These are phyloP conservation scores for Persicaria maculosa DNA, from an alignment of 148 eudicot species.

Conservation along the genomic window DNA sequence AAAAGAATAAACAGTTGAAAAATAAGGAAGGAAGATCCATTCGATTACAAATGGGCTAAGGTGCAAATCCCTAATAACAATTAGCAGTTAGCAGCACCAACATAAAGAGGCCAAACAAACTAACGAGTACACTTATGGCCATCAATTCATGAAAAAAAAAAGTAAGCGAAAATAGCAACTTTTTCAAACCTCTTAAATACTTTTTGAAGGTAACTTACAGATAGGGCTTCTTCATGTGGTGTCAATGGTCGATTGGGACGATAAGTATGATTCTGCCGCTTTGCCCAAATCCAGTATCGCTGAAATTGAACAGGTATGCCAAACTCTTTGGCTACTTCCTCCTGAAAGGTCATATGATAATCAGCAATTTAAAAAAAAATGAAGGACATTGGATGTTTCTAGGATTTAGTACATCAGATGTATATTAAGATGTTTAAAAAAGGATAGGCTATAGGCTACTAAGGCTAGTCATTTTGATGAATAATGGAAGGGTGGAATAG, in stretches of 20 bases:
- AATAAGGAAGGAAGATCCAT: too few species aligned
- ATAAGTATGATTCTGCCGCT: slow-evolving; percentile 76
- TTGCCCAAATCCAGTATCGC: slow-evolving; percentile 86
- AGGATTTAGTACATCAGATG: neutral
- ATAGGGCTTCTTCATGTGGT: slow-evolving; percentile 54
- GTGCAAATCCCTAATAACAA: too few species aligned
- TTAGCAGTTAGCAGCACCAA: too few species aligned
- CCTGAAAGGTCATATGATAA: slow-evolving; percentile 29
- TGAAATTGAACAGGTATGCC: slow-evolving; percentile 73
- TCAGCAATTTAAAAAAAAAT: neutral
- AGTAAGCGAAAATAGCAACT: neutral
- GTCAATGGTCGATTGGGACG: slow-evolving; percentile 76
- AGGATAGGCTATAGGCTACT: neutral
- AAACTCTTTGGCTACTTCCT: slow-evolving; percentile 80
- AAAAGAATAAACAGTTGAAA: neutral
- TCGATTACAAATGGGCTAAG: too few species aligned
- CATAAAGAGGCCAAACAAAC: too few species aligned
- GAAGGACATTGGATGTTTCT: neutral
- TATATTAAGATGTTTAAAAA: neutral
- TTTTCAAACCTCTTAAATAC: neutral
- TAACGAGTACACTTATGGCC: neutral
- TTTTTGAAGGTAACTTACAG: slow-evolving; percentile 31
- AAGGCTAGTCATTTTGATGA: neutral
- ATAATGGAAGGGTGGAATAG: too few species aligned
- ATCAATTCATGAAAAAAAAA: neutral